phyloP scores from a whole-genome alignment of 371 early-diverging fungal genomes.

The Mortierella sp. region DNA sequence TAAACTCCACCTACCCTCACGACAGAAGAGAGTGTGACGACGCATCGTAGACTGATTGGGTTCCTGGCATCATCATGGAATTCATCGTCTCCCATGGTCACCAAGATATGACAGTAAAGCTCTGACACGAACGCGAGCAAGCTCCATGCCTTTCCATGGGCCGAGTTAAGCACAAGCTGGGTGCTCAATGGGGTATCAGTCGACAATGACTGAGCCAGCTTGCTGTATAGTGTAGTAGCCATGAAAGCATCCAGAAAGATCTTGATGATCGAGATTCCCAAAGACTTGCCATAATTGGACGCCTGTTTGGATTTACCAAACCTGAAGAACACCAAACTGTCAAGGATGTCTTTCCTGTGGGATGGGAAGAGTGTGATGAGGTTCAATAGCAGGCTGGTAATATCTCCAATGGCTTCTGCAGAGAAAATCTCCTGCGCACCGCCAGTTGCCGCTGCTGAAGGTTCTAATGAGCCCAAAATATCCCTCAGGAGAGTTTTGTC shows the following conservation, averaged over 20 bases:
- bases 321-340: constrained; percentile 61
- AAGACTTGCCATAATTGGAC: constrained; percentile 11
- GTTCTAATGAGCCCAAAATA: constrained; percentile 58
- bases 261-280: constrained; percentile 38
- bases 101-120: constrained; percentile 73
- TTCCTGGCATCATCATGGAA: constrained; percentile 68
- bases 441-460: constrained; percentile 5
- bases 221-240: constrained; percentile 19
- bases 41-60: constrained; percentile 60
- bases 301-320: constrained; percentile 24
- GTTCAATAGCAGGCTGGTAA: constrained; percentile 64
- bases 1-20: constrained; percentile 60
- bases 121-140: constrained; percentile 76
- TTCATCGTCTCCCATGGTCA: constrained; percentile 89
- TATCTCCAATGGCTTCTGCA: constrained; percentile 26
- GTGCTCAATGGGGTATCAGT: constrained; percentile 20
- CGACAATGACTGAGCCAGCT: constrained; percentile 19
- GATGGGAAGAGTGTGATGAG: constrained; percentile 70
- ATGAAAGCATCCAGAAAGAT: constrained; percentile 47
- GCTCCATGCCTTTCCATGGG: constrained; percentile 61
- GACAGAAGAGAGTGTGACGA: constrained; percentile 64
- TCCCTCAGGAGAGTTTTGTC: constrained; percentile 58
- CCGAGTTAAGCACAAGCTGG: constrained; percentile 33
- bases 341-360: constrained; percentile 64
- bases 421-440: constrained; percentile 10